Conservation (phyloP, 2,329 filamentous ascomycete genomes). For the Fusarium armeniacum region DNA sequence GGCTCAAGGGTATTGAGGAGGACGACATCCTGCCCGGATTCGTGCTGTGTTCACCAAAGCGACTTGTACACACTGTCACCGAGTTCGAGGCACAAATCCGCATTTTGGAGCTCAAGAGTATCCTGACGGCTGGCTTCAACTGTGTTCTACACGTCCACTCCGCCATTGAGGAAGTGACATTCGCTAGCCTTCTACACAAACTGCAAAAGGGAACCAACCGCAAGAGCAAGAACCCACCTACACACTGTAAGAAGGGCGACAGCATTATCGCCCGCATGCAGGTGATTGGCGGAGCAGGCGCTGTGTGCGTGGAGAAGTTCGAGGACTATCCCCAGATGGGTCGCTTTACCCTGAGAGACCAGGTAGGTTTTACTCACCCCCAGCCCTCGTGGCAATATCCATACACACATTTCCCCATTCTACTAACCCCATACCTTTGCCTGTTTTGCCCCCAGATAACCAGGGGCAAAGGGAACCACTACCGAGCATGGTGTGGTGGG, state of each 20-base stretch:
- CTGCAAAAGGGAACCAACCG: conserved; percentile 93
- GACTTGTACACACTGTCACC: conserved; percentile 89
- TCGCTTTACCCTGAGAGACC: conserved; percentile 89
- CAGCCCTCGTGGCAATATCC: conserved; percentile 5
- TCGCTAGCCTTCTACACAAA: conserved; percentile 88
- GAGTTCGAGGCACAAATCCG: conserved; percentile 97
- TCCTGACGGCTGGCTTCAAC: conserved; percentile 95
- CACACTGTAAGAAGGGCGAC: conserved; percentile 85
- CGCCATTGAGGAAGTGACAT: conserved; percentile 97
- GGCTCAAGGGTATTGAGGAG: conserved; percentile 94
- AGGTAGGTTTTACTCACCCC: conserved; percentile 67
- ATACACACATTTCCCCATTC: conserved; percentile 13
- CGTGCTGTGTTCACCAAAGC: conserved; percentile 94
- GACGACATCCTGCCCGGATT: conserved; percentile 97
- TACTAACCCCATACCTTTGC: conserved; percentile 28
- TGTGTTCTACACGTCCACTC: conserved; percentile 98
- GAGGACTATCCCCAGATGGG: conserved; percentile 97
- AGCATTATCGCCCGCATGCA: conserved; percentile 94
- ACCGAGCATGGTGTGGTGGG: conserved; percentile 21
- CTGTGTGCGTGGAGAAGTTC: conserved; percentile 93
- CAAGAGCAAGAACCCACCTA: conserved; percentile 92
- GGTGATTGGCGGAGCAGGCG: conserved; percentile 85
- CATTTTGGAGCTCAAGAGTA: conserved; percentile 93
- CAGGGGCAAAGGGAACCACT: conserved; percentile 12
- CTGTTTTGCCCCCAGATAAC: conserved; percentile 17